A percentile compares a stretch with the other conserved stretches of the same genome.
These are phyloP conservation scores for Cercophora sp. DNA, from an alignment of 495 filamentous ascomycete species.

Conservation along the genomic window DNA sequence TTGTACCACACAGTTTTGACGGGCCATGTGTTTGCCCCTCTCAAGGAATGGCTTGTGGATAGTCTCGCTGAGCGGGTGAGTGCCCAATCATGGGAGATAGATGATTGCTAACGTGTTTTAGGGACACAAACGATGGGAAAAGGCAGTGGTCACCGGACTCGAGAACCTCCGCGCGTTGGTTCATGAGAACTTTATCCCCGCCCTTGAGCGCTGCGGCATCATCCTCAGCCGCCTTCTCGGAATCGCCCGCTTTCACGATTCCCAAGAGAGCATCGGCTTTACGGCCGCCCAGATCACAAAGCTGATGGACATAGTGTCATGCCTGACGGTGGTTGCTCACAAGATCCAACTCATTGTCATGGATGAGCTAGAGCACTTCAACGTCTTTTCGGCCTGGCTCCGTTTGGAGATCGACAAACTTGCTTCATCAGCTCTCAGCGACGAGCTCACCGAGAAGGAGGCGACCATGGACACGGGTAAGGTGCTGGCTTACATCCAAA, in stretches of 20 bases:
- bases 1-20: conserved; percentile 84
- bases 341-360: conserved; percentile 66
- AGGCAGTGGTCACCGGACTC: conserved; percentile 71
- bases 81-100: background rate
- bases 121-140: conserved; percentile 96
- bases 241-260: conserved; percentile 72
- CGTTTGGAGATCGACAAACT: conserved; percentile 73
- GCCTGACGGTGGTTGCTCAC: conserved; percentile 69
- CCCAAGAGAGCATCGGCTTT: conserved; percentile 62
- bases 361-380: conserved; percentile 75
- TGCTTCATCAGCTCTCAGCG: conserved; percentile 38
- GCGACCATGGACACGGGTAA: conserved; percentile 51
- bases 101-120: conserved; percentile 28
- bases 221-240: conserved; percentile 81
- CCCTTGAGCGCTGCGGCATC: conserved; percentile 77
- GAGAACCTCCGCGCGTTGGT: conserved; percentile 71
- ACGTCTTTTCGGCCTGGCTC: conserved; percentile 79
- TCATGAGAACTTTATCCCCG: conserved; percentile 84
- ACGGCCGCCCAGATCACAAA: conserved; percentile 48
- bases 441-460: conserved; percentile 54
- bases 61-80: conserved; percentile 77
- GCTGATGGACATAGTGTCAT: conserved; percentile 66
- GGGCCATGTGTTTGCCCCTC: conserved; percentile 68
- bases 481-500: conserved; percentile 50
- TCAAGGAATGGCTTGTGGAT: conserved; percentile 88